Conservation (phyloP, 768 basidiomycete genomes). For the Serendipita sp. region DNA sequence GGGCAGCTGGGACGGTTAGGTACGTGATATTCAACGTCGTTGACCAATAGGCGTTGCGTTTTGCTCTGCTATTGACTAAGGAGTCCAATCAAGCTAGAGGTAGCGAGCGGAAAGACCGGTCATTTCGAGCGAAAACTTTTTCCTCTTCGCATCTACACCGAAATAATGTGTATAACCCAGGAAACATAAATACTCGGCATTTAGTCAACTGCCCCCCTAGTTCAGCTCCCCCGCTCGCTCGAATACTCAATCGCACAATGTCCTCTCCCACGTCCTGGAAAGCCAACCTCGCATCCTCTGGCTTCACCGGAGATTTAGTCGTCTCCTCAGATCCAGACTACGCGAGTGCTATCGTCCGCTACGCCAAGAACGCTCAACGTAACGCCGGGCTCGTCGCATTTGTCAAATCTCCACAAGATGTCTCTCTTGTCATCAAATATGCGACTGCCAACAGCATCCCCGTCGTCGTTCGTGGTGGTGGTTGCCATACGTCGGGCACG, state of each 20-base stretch:
- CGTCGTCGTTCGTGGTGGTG: slow-evolving; percentile 7
- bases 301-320: slow-evolving; percentile 31
- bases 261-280: background rate
- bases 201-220: too few species aligned
- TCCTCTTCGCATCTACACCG: too few species aligned
- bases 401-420: slow-evolving; percentile 28
- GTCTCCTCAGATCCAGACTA: slow-evolving; percentile 25
- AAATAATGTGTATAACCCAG: too few species aligned
- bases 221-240: too few species aligned
- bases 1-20: too few species aligned
- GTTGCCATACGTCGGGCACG: slow-evolving; percentile 6
- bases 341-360: slow-evolving; percentile 27
- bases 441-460: slow-evolving; percentile 18
- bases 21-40: too few species aligned
- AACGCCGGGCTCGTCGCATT: slow-evolving; percentile 30
- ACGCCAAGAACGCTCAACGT: slow-evolving; percentile 28
- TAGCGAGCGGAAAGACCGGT: too few species aligned
- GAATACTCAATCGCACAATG: background rate
- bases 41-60: too few species aligned
- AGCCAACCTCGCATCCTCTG: background rate
- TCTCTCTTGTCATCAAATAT: slow-evolving; percentile 23
- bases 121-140: too few species aligned
- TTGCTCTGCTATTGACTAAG: too few species aligned
- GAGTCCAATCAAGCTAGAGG: too few species aligned
- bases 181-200: too few species aligned